Conservation (phyloP, 2,329 filamentous ascomycete species). For the Rutstroemia sydowiana region DNA sequence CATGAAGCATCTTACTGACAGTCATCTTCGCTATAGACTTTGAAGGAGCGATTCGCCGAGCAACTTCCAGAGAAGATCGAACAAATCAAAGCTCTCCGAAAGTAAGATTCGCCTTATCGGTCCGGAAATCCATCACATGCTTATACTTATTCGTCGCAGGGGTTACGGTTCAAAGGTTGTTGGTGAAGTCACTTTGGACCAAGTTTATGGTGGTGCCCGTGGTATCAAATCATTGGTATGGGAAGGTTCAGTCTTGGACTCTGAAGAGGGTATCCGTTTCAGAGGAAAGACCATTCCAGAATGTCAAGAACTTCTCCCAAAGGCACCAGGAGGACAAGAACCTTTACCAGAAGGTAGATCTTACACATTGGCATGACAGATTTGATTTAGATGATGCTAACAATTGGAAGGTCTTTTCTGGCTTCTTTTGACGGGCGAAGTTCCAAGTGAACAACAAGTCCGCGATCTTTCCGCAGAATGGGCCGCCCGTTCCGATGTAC, state of each 20-base stretch:
- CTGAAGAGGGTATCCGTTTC: conserved; percentile 99
- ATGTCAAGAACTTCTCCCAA: conserved; percentile 95
- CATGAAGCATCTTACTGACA: conserved; percentile 11
- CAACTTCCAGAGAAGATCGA: conserved; percentile 94
- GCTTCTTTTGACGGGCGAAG: conserved; percentile 96
- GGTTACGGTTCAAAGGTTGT: conserved; percentile 93
- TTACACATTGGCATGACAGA: not conserved
- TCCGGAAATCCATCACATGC: not conserved
- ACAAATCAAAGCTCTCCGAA: conserved; percentile 97
- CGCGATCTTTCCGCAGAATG: conserved; percentile 97
- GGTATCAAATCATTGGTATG: conserved; percentile 98
- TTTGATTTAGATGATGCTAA: conserved; percentile 11
- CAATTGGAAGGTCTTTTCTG: conserved; percentile 77
- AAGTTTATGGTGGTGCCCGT: conserved; percentile 98
- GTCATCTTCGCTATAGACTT: conserved; percentile 50
- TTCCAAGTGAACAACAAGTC: conserved; percentile 96
- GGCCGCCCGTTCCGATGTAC: conserved; percentile 93
- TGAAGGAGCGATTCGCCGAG: conserved; percentile 98
- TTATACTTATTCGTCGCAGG: conserved; percentile 41
- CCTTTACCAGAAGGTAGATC: conserved; percentile 80
- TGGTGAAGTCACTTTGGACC: conserved; percentile 97
- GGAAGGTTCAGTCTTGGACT: conserved; percentile 96
- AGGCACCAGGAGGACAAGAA: conserved; percentile 93
- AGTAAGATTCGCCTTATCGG: conserved; percentile 50
- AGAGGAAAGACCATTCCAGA: conserved; percentile 98